Evolutionary conservation across 345 rosid genomes (phyloP).

Genomic region (Melaleuca alternifolia): DNA sequence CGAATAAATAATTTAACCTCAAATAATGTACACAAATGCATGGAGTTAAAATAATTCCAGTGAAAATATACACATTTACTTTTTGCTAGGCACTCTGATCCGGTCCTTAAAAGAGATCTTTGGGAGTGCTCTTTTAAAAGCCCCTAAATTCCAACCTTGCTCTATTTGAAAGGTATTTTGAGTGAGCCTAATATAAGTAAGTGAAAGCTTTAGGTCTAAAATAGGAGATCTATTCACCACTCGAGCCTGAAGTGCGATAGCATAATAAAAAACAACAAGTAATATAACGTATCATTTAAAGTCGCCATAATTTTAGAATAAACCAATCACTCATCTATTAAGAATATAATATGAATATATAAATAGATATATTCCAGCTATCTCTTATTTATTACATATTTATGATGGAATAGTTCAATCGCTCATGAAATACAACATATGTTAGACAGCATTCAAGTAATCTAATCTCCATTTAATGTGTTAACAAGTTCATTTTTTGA

Average conservation of each 20-base stretch:
- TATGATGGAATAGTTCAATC: too few species aligned
- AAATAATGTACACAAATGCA: too few species aligned
- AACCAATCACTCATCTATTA: neutral
- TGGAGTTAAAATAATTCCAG: too few species aligned
- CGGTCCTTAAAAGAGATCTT: neutral
- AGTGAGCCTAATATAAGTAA: neutral
- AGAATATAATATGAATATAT: neutral
- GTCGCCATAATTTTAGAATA: neutral
- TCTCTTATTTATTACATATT: too few species aligned
- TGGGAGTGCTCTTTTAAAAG: rapidly evolving
- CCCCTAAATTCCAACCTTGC: neutral
- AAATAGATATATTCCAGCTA: too few species aligned
- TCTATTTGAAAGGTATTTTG: neutral
- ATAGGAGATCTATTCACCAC: neutral
- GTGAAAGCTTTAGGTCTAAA: neutral
- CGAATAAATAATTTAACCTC: too few species aligned
- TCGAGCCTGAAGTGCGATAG: rapidly evolving
- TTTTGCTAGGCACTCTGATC: neutral
- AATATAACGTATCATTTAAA: neutral
- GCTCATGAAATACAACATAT: too few species aligned
- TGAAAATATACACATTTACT: too few species aligned
- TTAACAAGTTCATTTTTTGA: too few species aligned
- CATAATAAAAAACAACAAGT: neutral
- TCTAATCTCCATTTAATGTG: too few species aligned
- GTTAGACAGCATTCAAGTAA: too few species aligned